Base-by-base conservation (phyloP, 306 rosid species). In the Lupinus albus region DNA sequence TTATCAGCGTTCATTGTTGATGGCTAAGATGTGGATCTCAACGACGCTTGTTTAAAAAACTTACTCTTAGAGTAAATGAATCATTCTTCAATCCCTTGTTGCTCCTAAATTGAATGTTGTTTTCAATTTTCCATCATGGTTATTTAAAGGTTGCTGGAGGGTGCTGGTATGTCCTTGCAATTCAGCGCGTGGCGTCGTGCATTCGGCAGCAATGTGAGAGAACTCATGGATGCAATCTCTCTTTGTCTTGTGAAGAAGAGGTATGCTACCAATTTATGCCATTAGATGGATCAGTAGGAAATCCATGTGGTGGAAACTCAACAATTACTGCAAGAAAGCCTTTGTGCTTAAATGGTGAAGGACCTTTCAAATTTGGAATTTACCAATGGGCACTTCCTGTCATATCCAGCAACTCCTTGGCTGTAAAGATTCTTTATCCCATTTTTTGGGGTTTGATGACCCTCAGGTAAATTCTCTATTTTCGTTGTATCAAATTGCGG, bases 401-500 rank as follows among this genome's bases (percentile, higher is more conserved):
- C 72, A 90, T 94, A 51, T 94, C 99, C 21, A 90, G 99, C 81
- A 86, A 94, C 50, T 94, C 99, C 0, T 33, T 88, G 42, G 77
- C 94, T 15, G 93, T 94, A 17, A 94, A 94, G 87, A 86, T 90
- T 78, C 96, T 94, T 13, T 94, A 94, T 78, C 97, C 99, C 73
- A 94, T 94, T 36, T 94, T 94, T 72, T 94, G 99, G 99, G 99
- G 99, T 46, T 76, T 94, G 80, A 86, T 94, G 97, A 84, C 96
- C 65, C 99, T 94, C 25, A 21, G 25, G 25, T 21, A 21, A 21
- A 21, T n/a, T n/a, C n/a, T n/a, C n/a, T n/a, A n/a, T n/a, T n/a
- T n/a, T n/a, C n/a, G n/a, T n/a, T n/a, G n/a, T n/a, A n/a, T n/a
- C n/a, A n/a, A n/a, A n/a, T n/a, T n/a, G n/a, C n/a, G n/a, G n/a